These are phyloP conservation scores for Saccharomyces mikatae DNA, from an alignment of 805 yeast genomes.

Conservation along the genomic window DNA sequence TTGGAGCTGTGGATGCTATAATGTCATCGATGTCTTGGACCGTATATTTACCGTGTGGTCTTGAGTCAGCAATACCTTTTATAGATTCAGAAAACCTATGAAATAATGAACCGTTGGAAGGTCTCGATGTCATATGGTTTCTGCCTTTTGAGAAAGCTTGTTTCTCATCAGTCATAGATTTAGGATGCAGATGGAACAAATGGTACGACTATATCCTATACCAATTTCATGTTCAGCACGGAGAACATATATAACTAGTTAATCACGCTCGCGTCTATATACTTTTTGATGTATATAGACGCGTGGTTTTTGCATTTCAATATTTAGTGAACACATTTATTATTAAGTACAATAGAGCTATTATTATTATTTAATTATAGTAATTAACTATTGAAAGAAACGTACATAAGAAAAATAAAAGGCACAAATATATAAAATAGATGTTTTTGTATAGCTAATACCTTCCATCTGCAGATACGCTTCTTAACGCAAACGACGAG, in stretches of 20 bases:
- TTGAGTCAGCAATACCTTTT: background rate
- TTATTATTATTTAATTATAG: background rate
- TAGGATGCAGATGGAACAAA: background rate
- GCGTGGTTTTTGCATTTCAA: background rate
- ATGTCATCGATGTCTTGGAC: slow-evolving; percentile 13
- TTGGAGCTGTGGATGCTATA: background rate
- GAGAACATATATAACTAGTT: background rate
- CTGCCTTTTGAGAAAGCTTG: background rate
- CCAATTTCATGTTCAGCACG: background rate
- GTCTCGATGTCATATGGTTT: background rate
- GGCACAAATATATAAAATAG: background rate
- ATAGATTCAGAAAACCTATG: background rate
- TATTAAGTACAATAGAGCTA: background rate
- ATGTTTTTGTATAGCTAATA: background rate
- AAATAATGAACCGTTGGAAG: background rate
- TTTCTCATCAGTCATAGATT: background rate
- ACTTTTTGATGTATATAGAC: background rate
- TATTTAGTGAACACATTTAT: background rate
- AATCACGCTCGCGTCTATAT: background rate
- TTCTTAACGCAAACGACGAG: slow-evolving; percentile 78
- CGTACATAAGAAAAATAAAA: background rate
- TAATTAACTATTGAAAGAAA: background rate
- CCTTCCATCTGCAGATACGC: background rate
- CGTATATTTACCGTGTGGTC: slow-evolving; percentile 8
- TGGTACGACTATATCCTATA: background rate